phyloP scores from a whole-genome alignment of 306 rosid genomes.

The Hippophae tibetana region DNA sequence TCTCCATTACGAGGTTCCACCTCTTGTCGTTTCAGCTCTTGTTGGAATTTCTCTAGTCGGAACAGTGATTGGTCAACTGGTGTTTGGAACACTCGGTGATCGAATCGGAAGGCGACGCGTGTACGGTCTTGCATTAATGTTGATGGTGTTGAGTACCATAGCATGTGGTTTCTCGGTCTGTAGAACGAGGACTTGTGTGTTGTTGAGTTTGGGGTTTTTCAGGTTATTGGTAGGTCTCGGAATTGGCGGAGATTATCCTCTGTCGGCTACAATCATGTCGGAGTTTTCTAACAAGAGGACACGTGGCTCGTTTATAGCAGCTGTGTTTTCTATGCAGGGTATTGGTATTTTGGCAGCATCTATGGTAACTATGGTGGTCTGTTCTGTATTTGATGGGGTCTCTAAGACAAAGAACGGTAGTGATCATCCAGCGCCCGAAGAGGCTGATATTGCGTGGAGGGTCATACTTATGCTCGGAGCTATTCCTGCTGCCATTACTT shows the following conservation, averaged over 20 bases:
- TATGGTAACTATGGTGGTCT: conserved; percentile 43
- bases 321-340: conserved; percentile 81
- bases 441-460: conserved; percentile 67
- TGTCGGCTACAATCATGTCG: conserved; percentile 81
- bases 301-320: conserved; percentile 75
- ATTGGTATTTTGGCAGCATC: conserved; percentile 63
- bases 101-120: conserved; percentile 50
- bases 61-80: conserved; percentile 47
- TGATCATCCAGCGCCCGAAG: conserved; percentile 21
- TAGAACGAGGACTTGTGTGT: conserved; percentile 35
- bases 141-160: conserved; percentile 49
- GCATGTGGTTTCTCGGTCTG: conserved; percentile 69
- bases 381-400: conserved; percentile 29
- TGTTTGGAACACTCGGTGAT: conserved; percentile 62
- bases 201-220: conserved; percentile 48
- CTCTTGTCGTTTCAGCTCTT: conserved; percentile 20
- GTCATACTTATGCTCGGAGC: conserved; percentile 62
- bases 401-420: neutral
- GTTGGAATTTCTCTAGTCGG: conserved; percentile 42
- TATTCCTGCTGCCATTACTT: conserved; percentile 74
- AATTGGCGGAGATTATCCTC: conserved; percentile 77
- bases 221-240: conserved; percentile 60
- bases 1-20: neutral
- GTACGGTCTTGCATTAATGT: conserved; percentile 45
- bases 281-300: conserved; percentile 75